phyloP scores from a whole-genome alignment of 768 basidiomycete genomes.

The Amanita brunnescens region DNA sequence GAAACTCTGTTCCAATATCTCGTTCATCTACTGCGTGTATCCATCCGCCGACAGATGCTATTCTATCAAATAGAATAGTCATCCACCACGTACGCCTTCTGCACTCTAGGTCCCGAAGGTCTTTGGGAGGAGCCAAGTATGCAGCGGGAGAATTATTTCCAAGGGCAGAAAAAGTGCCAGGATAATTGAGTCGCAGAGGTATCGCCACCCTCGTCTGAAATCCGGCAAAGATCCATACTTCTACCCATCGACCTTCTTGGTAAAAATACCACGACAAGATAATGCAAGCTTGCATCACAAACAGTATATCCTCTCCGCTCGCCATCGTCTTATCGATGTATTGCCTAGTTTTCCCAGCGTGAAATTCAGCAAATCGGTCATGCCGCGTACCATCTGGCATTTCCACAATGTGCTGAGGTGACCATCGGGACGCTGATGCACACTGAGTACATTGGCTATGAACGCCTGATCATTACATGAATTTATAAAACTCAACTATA shows the following conservation, averaged over 20 bases:
- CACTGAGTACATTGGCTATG: constrained; percentile 38
- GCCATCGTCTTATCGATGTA: constrained; percentile 88
- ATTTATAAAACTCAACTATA: constrained; percentile 45
- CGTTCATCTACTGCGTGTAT: constrained; percentile 78
- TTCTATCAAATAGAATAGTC: constrained; percentile 81
- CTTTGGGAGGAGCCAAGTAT: constrained; percentile 74
- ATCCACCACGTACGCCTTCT: constrained; percentile 88
- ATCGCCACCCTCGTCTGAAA: constrained; percentile 79
- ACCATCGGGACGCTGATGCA: constrained; percentile 78
- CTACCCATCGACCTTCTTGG: constrained; percentile 83
- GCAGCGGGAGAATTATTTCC: constrained; percentile 63
- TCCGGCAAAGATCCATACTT: constrained; percentile 86
- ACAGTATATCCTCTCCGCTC: constrained; percentile 81
- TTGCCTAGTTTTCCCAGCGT: constrained; percentile 78
- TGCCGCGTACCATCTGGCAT: constrained; percentile 67
- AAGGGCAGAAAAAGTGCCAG: constrained; percentile 71
- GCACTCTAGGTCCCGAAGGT: constrained; percentile 66
- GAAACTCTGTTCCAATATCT: constrained; percentile 79
- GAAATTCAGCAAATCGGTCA: constrained; percentile 84
- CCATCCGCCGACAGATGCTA: constrained; percentile 77
- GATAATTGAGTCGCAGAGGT: constrained; percentile 77
- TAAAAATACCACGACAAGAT: constrained; percentile 88
- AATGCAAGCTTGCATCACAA: constrained; percentile 80
- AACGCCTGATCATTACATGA: constrained; percentile 12
- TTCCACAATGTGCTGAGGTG: constrained; percentile 56